Evolutionary conservation across 495 filamentous ascomycete genomes (phyloP).

Genomic region (Aspergillus sclerotioniger): DNA sequence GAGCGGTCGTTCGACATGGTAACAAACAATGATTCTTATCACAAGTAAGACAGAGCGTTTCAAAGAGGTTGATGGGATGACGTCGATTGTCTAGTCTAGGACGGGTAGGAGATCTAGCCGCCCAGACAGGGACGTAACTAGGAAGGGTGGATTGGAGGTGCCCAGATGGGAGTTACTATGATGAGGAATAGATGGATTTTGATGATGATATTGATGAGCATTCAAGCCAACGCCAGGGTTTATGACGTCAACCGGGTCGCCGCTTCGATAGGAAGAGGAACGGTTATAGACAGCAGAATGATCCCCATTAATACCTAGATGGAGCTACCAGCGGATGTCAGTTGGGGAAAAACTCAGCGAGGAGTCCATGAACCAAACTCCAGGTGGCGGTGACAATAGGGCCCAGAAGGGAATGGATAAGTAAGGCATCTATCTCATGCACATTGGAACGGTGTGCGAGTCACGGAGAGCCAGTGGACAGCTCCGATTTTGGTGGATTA

Average conservation of each 20-base stretch:
- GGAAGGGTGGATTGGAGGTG: neutral
- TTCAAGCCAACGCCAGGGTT: neutral
- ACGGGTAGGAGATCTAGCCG: neutral
- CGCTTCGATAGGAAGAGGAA: neutral
- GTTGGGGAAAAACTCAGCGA: neutral
- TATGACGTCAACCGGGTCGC: neutral
- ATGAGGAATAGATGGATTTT: neutral
- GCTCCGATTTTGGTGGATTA: neutral
- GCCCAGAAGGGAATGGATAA: neutral
- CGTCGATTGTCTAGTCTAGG: neutral
- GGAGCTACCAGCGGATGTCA: neutral
- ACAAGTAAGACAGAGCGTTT: neutral
- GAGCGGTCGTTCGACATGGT: slow-evolving; percentile 52
- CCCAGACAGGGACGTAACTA: neutral
- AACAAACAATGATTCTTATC: slow-evolving; percentile 5
- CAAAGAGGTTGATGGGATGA: neutral
- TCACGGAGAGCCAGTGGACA: neutral
- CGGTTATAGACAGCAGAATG: neutral
- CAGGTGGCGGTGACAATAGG: neutral
- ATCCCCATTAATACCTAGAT: slow-evolving; percentile 1
- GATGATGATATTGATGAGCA: neutral
- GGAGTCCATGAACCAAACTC: neutral
- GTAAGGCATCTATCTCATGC: neutral
- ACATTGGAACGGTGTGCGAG: neutral
- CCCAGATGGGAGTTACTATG: too few species aligned